Conservation (phyloP, 2,329 filamentous ascomycete genomes). For the Rugonectria rugulosa region DNA sequence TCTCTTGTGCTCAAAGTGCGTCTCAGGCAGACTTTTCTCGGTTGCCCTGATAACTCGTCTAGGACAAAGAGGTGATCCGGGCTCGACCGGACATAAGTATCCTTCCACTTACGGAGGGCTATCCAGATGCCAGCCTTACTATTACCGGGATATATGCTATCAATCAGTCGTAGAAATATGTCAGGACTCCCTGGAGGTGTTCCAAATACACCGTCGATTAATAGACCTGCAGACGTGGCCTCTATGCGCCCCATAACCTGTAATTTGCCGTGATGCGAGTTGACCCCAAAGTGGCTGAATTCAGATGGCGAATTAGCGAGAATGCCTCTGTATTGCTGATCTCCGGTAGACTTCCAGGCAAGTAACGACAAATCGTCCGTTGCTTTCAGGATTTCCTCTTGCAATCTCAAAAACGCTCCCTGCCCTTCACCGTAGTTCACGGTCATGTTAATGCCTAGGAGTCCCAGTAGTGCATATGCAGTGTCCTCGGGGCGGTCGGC, state of each 20-base stretch:
- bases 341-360: neutral
- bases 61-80: neutral
- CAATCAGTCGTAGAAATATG: neutral
- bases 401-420: slow-evolving; percentile 34
- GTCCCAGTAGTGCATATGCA: slow-evolving; percentile 40
- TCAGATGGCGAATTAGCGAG: neutral
- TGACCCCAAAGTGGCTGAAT: neutral
- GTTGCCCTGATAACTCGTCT: neutral
- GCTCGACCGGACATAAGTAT: neutral
- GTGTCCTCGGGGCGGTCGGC: slow-evolving; percentile 33
- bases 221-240: neutral
- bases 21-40: neutral
- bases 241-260: neutral
- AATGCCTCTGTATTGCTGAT: neutral
- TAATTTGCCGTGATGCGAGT: neutral
- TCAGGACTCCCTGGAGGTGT: neutral
- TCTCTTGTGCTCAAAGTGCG: neutral
- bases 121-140: neutral
- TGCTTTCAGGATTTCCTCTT: slow-evolving; percentile 26
- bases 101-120: neutral
- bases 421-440: slow-evolving; percentile 39
- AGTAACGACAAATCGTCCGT: slow-evolving; percentile 15
- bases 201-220: neutral
- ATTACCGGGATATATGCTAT: neutral
- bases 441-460: slow-evolving; percentile 41